These are phyloP conservation scores for Globisporangium abappressorium DNA, from an alignment of 352 stramenopile species.

Conservation along the genomic window DNA sequence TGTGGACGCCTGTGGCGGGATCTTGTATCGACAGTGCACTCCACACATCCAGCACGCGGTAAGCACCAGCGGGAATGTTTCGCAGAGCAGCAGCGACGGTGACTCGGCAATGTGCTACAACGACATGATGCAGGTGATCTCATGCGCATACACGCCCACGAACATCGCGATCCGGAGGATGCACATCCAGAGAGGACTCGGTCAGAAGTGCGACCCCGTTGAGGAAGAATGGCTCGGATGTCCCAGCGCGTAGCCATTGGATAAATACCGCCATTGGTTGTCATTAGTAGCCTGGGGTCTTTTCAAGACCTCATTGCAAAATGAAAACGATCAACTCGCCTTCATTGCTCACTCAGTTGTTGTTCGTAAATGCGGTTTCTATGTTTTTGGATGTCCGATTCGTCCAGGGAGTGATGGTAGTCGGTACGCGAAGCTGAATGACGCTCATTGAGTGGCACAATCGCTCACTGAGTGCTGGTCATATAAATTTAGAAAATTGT, in stretches of 20 bases:
- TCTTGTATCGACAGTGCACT: slow-evolving; percentile 21
- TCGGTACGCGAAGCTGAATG: no score
- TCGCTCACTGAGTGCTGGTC: background rate
- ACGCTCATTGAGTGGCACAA: background rate
- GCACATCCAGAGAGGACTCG: slow-evolving; percentile 23
- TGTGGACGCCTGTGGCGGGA: slow-evolving; percentile 6
- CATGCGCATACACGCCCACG: slow-evolving; percentile 14
- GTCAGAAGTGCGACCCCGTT: slow-evolving; percentile 12
- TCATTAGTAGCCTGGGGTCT: no score
- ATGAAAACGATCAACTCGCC: no score
- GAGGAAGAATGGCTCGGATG: slow-evolving; percentile 31
- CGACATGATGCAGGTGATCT: slow-evolving; percentile 19
- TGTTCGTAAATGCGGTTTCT: no score
- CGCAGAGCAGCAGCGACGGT: background rate
- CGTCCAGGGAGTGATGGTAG: no score
- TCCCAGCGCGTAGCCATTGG: background rate
- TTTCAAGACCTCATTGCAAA: no score
- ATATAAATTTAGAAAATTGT: background rate
- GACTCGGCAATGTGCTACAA: slow-evolving; percentile 29
- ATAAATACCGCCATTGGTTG: background rate
- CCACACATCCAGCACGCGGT: background rate
- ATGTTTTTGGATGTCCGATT: no score
- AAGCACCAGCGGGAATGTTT: background rate
- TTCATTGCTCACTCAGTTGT: no score
- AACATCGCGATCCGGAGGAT: slow-evolving; percentile 15